Conservation (phyloP, 139 green algal species). For the Chlorella ohadii region DNA sequence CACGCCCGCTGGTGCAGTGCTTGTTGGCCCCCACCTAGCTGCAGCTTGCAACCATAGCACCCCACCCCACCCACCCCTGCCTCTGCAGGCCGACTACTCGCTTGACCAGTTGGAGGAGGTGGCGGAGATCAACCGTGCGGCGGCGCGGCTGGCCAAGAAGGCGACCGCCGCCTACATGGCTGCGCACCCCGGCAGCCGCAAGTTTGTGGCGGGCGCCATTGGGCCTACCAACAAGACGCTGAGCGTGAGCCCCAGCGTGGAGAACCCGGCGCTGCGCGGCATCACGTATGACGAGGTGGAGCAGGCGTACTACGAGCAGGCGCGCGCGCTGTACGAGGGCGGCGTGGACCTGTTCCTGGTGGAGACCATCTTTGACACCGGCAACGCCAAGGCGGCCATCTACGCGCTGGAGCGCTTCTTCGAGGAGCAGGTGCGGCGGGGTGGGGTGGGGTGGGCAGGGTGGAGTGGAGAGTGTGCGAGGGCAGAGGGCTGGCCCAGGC, state of each 20-base stretch:
- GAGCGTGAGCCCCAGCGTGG: slow-evolving; percentile 93
- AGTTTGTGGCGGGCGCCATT: slow-evolving; percentile 96
- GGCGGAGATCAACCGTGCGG: slow-evolving; percentile 88
- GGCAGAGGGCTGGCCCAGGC: too few relatives aligned
- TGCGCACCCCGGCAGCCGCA: slow-evolving; percentile 75
- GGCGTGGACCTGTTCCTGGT: slow-evolving; percentile 97
- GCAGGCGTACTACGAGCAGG: slow-evolving; percentile 94
- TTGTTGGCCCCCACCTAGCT: too few relatives aligned
- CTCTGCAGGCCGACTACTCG: slow-evolving; percentile 91
- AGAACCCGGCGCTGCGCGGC: slow-evolving; percentile 94
- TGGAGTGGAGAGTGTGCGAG: too few relatives aligned
- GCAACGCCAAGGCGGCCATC: slow-evolving; percentile 97
- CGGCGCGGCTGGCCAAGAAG: slow-evolving; percentile 88
- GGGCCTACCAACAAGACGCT: slow-evolving; percentile 98
- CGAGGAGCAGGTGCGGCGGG: slow-evolving; percentile 54
- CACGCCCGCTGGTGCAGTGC: too few relatives aligned
- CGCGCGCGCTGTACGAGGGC: slow-evolving; percentile 84
- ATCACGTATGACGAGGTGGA: slow-evolving; percentile 98
- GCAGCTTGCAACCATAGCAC: too few relatives aligned
- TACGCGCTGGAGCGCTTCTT: slow-evolving; percentile 96
- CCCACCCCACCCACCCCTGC: too few relatives aligned
- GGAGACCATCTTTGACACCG: slow-evolving; percentile 99
- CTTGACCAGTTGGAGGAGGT: slow-evolving; percentile 92
- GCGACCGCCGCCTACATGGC: slow-evolving; percentile 78
- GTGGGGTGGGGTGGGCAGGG: not conserved